Evolutionary conservation across 202 grass and related monocot genomes (phyloP).

Genomic region (Saccharum hybrid): DNA sequence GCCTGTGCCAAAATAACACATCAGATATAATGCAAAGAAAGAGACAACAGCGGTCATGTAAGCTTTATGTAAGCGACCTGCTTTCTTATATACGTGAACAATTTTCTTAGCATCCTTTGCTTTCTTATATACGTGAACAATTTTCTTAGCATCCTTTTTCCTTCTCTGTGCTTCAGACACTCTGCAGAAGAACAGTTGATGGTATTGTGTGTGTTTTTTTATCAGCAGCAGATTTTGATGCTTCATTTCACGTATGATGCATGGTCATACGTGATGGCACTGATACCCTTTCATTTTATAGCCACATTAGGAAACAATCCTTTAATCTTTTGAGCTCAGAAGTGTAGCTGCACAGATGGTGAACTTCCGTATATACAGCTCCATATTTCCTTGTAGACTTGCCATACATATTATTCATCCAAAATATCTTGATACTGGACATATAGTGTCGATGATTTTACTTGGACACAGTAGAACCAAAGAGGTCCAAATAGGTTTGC

Average conservation of each 20-base stretch:
- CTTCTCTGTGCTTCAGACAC: constrained; percentile 26
- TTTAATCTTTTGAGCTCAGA: background rate
- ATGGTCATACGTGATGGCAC: background rate
- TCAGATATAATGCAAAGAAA: constrained; percentile 8
- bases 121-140: background rate
- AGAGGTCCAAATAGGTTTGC: constrained; percentile 10
- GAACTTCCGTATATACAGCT: background rate
- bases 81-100: background rate
- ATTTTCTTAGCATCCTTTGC: background rate
- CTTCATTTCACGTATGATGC: background rate
- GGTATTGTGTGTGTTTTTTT: background rate
- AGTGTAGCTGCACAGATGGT: background rate
- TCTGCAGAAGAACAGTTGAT: background rate
- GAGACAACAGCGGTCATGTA: background rate
- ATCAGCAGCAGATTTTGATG: background rate
- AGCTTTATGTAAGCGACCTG: background rate
- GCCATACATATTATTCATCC: background rate
- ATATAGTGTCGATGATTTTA: background rate
- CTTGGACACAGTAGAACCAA: background rate
- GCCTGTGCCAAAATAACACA: constrained; percentile 20
- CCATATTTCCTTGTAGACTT: background rate
- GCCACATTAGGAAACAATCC: background rate
- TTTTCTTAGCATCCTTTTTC: background rate
- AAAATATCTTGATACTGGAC: too few relatives aligned
- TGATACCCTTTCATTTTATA: background rate